Evolutionary conservation across 495 filamentous ascomycete species (phyloP), one percentile per base, ranked within the genome.

Genomic region (Astrothelium macrocarpum): DNA sequence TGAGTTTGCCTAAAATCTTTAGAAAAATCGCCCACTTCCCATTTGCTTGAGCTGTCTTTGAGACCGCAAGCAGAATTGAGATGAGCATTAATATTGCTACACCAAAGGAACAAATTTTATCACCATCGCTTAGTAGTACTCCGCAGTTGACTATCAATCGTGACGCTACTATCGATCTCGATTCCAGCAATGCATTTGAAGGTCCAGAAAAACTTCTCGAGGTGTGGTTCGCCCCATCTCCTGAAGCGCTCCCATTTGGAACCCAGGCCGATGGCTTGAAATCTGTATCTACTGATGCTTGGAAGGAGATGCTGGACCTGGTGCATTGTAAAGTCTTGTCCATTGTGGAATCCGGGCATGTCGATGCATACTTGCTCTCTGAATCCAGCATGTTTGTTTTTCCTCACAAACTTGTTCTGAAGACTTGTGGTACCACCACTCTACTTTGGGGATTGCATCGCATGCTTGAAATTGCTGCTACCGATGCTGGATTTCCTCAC

Each of bases 371-470:
- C 70, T 84, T 99, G 34, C 84, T 99, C 60, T 97, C 94, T 60
- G 95, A 99, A 77, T 97, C 95, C 23, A 97, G 94, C 85, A 90
- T 99, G 93, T 99, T 99, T 74, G 91, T 99, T 68, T 99, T 95
- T 75, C 91, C 91, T 26, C 94, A 99, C 84, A 99, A 99, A 79
- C 79, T 99, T 59, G 95, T 99, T 67, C 81, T 99, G 53, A 99
- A 99, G 85, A 99, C 95, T 12, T 99, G 95, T 71, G 95, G 95
- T 60, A 99, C 95, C 7, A 99, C 95, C 2, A 99, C 95, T 0
- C 78, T 99, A 65, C 82, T 99, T 16, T 86, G 86, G 23, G 95
- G 95, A 16, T 80, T 99, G 59, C 90, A 87, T 32, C 88, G 89
- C 64, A 88, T 99, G 68, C 81, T 99, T 60, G 88, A 91, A 71